Evolutionary conservation across 345 rosid genomes (phyloP).

Genomic region (Boechera stricta): DNA sequence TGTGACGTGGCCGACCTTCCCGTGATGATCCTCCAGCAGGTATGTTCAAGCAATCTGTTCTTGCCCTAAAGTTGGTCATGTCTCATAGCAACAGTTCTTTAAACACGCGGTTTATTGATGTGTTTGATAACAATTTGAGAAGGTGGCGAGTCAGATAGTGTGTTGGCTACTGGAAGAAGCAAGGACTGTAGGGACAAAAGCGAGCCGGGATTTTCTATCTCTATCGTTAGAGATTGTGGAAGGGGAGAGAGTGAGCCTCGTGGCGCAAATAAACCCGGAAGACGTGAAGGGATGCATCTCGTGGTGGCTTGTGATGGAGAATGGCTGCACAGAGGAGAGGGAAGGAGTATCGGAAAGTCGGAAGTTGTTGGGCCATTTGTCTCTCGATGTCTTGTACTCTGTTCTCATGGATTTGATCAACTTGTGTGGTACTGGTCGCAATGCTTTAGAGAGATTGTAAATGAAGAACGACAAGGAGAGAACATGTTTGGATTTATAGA

Average conservation of each 20-base stretch:
- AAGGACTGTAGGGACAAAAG: conserved; percentile 77
- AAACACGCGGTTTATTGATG: not conserved
- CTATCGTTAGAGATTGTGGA: conserved; percentile 83
- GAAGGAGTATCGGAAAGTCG: conserved; percentile 63
- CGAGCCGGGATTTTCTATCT: conserved; percentile 69
- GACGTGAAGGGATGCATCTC: conserved; percentile 73
- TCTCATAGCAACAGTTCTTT: not conserved
- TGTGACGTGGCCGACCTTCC: conserved; percentile 81
- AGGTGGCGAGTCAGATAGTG: conserved; percentile 97
- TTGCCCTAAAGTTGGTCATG: not conserved
- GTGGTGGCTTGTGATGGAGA: conserved; percentile 94
- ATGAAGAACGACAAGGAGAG: not conserved
- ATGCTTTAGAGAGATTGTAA: conserved; percentile 34
- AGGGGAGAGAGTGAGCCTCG: conserved; percentile 81
- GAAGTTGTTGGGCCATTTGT: conserved; percentile 79
- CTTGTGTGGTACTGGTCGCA: conserved; percentile 63
- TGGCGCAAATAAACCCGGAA: conserved; percentile 85
- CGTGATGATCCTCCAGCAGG: conserved; percentile 89
- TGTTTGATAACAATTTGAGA: not conserved
- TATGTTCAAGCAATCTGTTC: conserved; percentile 35
- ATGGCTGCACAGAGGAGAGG: conserved; percentile 65
- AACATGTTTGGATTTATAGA: conserved; percentile 11
- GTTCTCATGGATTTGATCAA: conserved; percentile 80
- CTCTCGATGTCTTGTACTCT: conserved; percentile 69
- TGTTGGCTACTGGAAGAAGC: conserved; percentile 95